Base-by-base conservation (phyloP, 129 eudicot species). In the Artemisia annua region DNA sequence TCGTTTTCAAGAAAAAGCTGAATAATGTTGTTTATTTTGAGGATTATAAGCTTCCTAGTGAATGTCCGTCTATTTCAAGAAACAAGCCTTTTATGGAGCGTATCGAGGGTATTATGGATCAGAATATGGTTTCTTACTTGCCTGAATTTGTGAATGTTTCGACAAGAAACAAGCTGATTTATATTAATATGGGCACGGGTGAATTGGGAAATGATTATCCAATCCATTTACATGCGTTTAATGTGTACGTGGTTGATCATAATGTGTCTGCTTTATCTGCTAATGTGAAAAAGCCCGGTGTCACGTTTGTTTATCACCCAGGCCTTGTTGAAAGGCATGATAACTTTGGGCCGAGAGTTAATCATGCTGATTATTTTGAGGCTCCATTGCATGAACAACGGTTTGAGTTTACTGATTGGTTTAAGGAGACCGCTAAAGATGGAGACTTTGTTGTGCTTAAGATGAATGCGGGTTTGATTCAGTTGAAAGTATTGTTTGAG, bases 241-340 rank as follows among this genome's bases (percentile, higher is more conserved):
- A 63, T 9, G 68, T 63, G 1, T 89, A 75, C 35, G 73, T 93
- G 39, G 81, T 90, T 16, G 98, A 93, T 79, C 97, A 93, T 39
- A 85, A 86, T 57, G 67, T 86, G 48, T 80, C 88, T 39, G 86
- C 86, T 56, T 80, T 93, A 16, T 82, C 97, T 17, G 80, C 87
- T 30, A 77, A 79, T 71, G 87, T 90, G 9, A 84, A 83, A 57
- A 83, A 83, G 64, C 98, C 92, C 0, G 98, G 96, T 20, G 83
- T 84, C 73, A 90, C 83, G 58, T 93, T 89, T 72, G 83, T 93
- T 19, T 89, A 93, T 70, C 85, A 86, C 68, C 96, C 93, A 1
- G 86, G 79, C 3, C 84, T 93, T 22, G 66, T 82, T 70, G 86
- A 82, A 50, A 69, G 77, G 3, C 51, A 62, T 14, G 55, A 56